phyloP scores from a whole-genome alignment of 2,329 filamentous ascomycete species.

The Microsporum ferrugineum region DNA sequence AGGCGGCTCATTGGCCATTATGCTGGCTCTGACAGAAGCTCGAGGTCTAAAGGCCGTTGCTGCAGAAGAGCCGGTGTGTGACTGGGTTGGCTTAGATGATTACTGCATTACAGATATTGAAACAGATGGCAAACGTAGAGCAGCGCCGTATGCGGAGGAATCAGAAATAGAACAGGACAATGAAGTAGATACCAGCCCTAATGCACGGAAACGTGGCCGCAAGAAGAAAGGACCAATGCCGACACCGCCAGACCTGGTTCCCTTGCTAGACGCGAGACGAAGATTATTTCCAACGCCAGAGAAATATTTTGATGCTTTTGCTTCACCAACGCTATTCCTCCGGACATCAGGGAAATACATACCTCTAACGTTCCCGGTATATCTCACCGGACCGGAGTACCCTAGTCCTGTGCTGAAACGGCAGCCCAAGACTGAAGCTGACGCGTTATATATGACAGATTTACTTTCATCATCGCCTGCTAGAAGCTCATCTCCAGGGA shows the following conservation, averaged over 20 bases:
- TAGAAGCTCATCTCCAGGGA: not conserved
- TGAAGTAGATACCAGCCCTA: not conserved
- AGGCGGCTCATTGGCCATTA: constrained; percentile 33
- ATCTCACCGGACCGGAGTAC: constrained; percentile 25
- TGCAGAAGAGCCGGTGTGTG: constrained; percentile 27
- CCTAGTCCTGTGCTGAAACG: constrained; percentile 23
- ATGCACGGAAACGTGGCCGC: constrained; percentile 8
- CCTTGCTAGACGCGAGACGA: constrained; percentile 27
- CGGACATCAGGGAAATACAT: constrained; percentile 32
- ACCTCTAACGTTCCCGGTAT: constrained; percentile 25
- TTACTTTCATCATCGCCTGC: not conserved
- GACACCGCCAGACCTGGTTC: constrained; percentile 24
- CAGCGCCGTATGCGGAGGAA: not conserved
- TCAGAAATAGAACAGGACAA: not conserved
- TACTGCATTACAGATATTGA: constrained; percentile 21
- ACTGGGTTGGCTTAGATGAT: constrained; percentile 34
- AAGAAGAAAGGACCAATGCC: constrained; percentile 13
- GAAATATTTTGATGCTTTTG: constrained; percentile 35
- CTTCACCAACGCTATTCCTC: constrained; percentile 33
- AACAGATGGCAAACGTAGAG: not conserved
- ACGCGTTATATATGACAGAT: constrained; percentile 6
- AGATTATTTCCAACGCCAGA: constrained; percentile 28
- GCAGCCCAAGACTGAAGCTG: constrained; percentile 6
- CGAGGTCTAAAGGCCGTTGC: constrained; percentile 25
- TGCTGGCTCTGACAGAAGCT: constrained; percentile 34